Base-by-base conservation (phyloP, 345 rosid species). In the Alliaria petiolata region DNA sequence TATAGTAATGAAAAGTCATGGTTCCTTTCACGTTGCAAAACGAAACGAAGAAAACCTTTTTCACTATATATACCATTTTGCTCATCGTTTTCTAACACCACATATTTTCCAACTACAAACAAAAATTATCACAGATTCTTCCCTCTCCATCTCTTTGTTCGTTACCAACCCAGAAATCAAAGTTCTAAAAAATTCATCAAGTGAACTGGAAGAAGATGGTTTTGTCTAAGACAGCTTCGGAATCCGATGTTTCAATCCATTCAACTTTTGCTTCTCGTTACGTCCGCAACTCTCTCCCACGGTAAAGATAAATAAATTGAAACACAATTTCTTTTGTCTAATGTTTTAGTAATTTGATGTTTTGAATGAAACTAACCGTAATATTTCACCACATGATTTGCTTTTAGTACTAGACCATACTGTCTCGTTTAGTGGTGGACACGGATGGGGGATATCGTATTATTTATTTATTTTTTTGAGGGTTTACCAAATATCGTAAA, bases 181-280 rank as follows among this genome's bases (percentile, higher is more conserved):
- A 59, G 31, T 47, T 57, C 0, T 0, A 3, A 61, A 22, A 3
- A 40, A 4, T 38, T 50, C 20, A 0, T 50, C 20, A 0, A 68
- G 46, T 34, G 56, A 57, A 57, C 9, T 57, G 33, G n/a, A 20
- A 46, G 10, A 39, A 52, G 38, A 90, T 90, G 97, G 95, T 84
- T 78, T 84, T 90, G 19, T 84, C 95, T 0, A 85, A 81, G 69
- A 85, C 83, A 0, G 82, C 81, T 61, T 87, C 89, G 0, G 78
- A 88, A 20, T 83, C 95, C 2, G 92, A 90, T 50, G 84, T 77
- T 17, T 88, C 97, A n/a, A 55, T 90, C 57, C 95, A 90, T 74
- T 88, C 95, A 61, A 90, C 97, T 7, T 90, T 90, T 51, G 89
- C 97, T 50, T 90, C 97, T 60, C 97, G 90, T 49, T 90, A 90